Evolutionary conservation across 805 yeast genomes (phyloP).

Genomic region (Priceomyces haplophilus): DNA sequence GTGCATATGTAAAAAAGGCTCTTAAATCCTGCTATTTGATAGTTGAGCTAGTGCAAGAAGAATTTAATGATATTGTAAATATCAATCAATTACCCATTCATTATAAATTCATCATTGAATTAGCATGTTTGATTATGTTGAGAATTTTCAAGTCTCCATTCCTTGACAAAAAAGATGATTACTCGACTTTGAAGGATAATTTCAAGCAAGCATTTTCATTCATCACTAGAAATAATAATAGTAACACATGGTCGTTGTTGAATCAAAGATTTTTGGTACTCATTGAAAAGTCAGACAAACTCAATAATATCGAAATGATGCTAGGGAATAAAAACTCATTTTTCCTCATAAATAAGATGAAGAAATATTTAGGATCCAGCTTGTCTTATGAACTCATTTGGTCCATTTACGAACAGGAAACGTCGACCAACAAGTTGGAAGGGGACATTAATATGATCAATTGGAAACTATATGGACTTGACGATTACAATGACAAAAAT

Average conservation of each 20-base stretch:
- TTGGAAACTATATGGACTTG: conserved; percentile 33
- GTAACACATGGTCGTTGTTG: conserved; percentile 21
- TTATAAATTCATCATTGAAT: conserved; percentile 37
- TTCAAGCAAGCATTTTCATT: conserved; percentile 22
- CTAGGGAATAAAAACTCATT: conserved; percentile 14
- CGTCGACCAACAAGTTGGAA: conserved; percentile 13
- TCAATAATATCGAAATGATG: conserved; percentile 4
- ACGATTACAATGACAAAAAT: conserved; percentile 10
- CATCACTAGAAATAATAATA: conserved; percentile 13
- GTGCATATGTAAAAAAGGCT: conserved; percentile 24
- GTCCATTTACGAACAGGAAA: conserved; percentile 32
- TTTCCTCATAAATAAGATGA: conserved; percentile 32
- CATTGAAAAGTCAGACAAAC: conserved; percentile 21
- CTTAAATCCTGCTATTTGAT: conserved; percentile 26
- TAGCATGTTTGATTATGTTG: conserved; percentile 28
- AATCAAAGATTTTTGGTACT: conserved; percentile 22
- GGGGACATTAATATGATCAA: conserved; percentile 8
- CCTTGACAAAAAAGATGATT: conserved; percentile 22
- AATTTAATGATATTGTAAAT: conserved; percentile 18
- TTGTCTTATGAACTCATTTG: conserved; percentile 40
- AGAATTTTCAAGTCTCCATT: conserved; percentile 32
- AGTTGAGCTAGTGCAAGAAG: conserved; percentile 19
- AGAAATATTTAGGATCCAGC: conserved; percentile 33
- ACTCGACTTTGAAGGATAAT: conserved; percentile 19
- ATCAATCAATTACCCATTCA: conserved; percentile 38